Conservation (phyloP, 257 asterid species). For the Fraxinus anomala region DNA sequence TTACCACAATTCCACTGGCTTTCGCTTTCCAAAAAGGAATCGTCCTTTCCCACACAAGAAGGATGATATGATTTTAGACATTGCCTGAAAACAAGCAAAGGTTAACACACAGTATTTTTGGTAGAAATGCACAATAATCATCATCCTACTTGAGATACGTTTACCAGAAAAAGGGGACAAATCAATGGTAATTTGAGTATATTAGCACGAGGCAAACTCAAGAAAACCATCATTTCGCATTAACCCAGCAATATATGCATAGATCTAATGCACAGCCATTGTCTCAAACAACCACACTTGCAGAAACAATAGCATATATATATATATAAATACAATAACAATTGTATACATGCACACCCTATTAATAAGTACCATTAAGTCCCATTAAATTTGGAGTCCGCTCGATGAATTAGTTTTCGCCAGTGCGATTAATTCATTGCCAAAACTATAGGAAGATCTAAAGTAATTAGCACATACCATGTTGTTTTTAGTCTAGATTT, state of each 20-base stretch:
- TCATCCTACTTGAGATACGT: background rate
- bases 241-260: background rate
- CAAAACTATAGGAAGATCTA: background rate
- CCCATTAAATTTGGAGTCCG: background rate
- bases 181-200: background rate
- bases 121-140: background rate
- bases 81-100: conserved; percentile 50
- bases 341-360: background rate
- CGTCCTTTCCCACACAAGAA: conserved; percentile 54
- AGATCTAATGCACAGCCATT: background rate
- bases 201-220: background rate
- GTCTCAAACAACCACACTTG: background rate
- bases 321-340: background rate
- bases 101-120: background rate
- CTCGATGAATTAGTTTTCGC: background rate
- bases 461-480: background rate
- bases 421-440: background rate
- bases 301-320: background rate
- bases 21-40: conserved; percentile 44
- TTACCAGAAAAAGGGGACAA: background rate
- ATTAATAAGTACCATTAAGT: background rate
- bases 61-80: conserved; percentile 78
- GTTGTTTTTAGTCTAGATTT: background rate
- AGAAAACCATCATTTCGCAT: background rate
- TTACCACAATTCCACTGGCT: conserved; percentile 63